Evolutionary conservation across 1,139 yeast species (phyloP).

Genomic region (Taphrina wiesneri): DNA sequence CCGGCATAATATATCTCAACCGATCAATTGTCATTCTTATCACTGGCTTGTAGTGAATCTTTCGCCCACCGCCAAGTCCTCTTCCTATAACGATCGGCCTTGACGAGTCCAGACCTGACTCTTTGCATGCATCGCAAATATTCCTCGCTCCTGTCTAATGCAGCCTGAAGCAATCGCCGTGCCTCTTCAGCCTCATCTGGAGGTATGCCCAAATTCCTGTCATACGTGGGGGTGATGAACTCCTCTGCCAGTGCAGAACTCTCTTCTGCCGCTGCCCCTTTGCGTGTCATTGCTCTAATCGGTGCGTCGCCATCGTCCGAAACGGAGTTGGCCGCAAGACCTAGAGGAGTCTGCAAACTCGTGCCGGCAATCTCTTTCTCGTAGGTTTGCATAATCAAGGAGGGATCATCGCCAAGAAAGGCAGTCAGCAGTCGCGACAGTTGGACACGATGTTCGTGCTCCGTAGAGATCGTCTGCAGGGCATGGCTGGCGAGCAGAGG

Average conservation of each 20-base stretch:
- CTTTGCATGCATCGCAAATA: slow-evolving; percentile 32
- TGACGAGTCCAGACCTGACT: slow-evolving; percentile 30
- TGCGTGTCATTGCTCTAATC: slow-evolving; percentile 20
- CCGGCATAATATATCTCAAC: background rate
- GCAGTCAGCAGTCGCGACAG: slow-evolving; percentile 29
- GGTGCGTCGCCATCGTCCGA: slow-evolving; percentile 4
- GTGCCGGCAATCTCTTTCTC: slow-evolving; percentile 19
- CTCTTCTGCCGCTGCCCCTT: slow-evolving; percentile 20
- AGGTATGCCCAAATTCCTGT: slow-evolving; percentile 32
- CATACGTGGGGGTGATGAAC: slow-evolving; percentile 13
- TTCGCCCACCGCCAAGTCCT: slow-evolving; percentile 33
- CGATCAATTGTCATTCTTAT: background rate
- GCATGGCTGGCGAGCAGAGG: slow-evolving; percentile 31
- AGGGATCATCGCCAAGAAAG: slow-evolving; percentile 34
- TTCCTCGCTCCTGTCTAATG: slow-evolving; percentile 36
- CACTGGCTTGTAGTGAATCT: slow-evolving; percentile 11
- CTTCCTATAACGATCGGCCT: slow-evolving; percentile 29
- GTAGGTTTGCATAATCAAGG: slow-evolving; percentile 16
- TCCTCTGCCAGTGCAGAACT: slow-evolving; percentile 14
- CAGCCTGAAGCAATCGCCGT: slow-evolving; percentile 34
- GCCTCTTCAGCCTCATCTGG: slow-evolving; percentile 32
- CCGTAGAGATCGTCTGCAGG: slow-evolving; percentile 28
- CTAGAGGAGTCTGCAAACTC: slow-evolving; percentile 8
- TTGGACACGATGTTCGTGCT: slow-evolving; percentile 30
- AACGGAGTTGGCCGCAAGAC: background rate